Evolutionary conservation across 768 basidiomycete genomes (phyloP).

Genomic region (Kwoniella newhampshirensis): DNA sequence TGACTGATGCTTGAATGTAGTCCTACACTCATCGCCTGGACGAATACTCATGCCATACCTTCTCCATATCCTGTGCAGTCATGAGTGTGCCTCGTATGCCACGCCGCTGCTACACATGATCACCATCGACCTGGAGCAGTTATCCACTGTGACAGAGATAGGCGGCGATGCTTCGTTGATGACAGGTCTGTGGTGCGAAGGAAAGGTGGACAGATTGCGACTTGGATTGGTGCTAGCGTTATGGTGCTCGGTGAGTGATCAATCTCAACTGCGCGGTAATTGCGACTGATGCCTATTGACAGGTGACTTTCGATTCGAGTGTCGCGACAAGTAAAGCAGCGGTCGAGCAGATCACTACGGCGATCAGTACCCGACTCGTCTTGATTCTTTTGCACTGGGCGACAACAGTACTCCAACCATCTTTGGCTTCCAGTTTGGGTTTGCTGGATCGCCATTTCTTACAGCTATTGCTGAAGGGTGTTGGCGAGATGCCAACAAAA

Average conservation of each 20-base stretch:
- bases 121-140: background rate
- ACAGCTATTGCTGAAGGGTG: conserved; percentile 7
- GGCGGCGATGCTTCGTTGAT: background rate
- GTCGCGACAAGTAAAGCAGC: background rate
- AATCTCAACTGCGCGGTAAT: background rate
- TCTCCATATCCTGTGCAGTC: conserved; percentile 12
- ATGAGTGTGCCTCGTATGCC: background rate
- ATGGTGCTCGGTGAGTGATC: conserved; percentile 29
- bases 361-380: background rate
- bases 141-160: background rate
- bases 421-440: background rate
- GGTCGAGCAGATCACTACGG: background rate
- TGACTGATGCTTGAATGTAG: no score
- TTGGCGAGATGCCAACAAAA: background rate
- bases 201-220: conserved; percentile 17
- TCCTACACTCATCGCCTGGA: conserved; percentile 15
- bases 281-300: background rate
- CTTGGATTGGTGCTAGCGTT: conserved; percentile 20
- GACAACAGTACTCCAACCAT: background rate
- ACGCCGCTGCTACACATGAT: conserved; percentile 3
- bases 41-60: conserved; percentile 27
- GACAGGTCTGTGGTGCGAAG: conserved; percentile 10
- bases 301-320: background rate
- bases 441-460: conserved; percentile 12
- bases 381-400: background rate